phyloP scores from a whole-genome alignment of 1,284 basidiomycete species.

The Flammula alnicola region DNA sequence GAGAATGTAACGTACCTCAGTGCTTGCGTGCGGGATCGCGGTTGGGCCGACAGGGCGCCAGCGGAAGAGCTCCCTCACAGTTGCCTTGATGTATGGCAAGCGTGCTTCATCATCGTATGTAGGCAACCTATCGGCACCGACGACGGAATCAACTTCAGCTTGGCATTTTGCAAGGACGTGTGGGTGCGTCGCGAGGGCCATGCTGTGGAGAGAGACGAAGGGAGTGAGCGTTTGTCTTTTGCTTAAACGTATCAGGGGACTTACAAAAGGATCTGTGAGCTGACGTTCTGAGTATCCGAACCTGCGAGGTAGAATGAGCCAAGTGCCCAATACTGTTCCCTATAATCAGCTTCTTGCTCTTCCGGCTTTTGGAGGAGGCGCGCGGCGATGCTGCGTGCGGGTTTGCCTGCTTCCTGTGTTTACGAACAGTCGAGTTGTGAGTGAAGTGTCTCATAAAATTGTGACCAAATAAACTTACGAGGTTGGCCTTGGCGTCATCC shows the following conservation, averaged over 20 bases:
- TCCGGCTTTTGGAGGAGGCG: background rate
- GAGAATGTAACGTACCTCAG: too few relatives aligned
- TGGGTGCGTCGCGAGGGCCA: too few relatives aligned
- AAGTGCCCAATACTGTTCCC: background rate
- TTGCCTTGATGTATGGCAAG: constrained; percentile 7
- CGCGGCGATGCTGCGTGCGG: background rate
- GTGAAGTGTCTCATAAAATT: too few relatives aligned
- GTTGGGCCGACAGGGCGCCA: too few relatives aligned
- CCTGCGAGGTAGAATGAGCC: background rate
- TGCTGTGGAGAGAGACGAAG: too few relatives aligned
- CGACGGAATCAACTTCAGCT: constrained; percentile 6
- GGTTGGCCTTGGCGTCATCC: background rate
- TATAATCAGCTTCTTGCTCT: background rate
- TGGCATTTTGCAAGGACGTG: too few relatives aligned
- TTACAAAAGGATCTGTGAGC: too few relatives aligned
- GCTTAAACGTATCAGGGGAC: too few relatives aligned
- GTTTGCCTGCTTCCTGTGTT: background rate
- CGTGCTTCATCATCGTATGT: constrained; percentile 3
- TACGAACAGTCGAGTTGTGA: too few relatives aligned
- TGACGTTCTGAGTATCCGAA: background rate
- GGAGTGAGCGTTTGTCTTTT: too few relatives aligned
- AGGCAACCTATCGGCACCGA: constrained; percentile 8
- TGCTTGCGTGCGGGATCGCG: too few relatives aligned
- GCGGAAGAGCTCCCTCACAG: constrained; percentile 2
- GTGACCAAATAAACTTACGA: too few relatives aligned